Base-by-base conservation (phyloP, 768 basidiomycete genomes). In the Pisolithus marmoratus region DNA sequence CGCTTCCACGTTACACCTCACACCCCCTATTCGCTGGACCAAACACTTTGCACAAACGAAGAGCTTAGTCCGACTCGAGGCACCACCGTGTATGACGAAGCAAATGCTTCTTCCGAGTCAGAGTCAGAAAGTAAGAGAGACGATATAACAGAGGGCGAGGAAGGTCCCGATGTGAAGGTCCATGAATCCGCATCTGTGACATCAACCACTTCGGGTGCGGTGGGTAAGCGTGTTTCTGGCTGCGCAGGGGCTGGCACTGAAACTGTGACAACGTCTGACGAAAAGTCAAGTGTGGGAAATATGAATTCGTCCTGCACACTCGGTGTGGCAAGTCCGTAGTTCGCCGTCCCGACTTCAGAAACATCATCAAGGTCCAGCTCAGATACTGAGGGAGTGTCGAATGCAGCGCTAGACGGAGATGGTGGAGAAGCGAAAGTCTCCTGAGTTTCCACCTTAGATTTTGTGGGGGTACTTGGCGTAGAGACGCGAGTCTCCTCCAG, bases 281-380 rank as follows among this genome's bases (percentile, higher is more conserved):
- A 85, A 56, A 87, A 78, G 63, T 90, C 87, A 48, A 90, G 75
- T 1, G 81, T 86, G 5, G 90, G 89, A n/a, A 91, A 70, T 11
- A 92, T 67, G 52, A 94, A 79, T 3, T 87, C 87, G 19, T 79
- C 71, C 3, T 85, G 72, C 11, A 84, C 79, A 60, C 88, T 84
- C 22, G 58, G 60, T 22, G 77, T 69, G 23, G 51, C 49, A 22
- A 58, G 45, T 20, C 49, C 56, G 24, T 55, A 23, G 42, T 48
- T 50, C 45, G 49, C 42, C 8, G 48, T 22, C 20, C 19, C 51
- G 4, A 15, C 41, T 40, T 52, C 38, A 41, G 38, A 27, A 29
- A 27, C 41, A 27, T 50, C 50, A 19, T 57, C 54, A 38, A 37
- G 34, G 22, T 38, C 54, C 5, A 45, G 31, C 26, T 58, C 58